phyloP scores from a whole-genome alignment of 78 protist species.

The Pigoraptor vietnamica region DNA sequence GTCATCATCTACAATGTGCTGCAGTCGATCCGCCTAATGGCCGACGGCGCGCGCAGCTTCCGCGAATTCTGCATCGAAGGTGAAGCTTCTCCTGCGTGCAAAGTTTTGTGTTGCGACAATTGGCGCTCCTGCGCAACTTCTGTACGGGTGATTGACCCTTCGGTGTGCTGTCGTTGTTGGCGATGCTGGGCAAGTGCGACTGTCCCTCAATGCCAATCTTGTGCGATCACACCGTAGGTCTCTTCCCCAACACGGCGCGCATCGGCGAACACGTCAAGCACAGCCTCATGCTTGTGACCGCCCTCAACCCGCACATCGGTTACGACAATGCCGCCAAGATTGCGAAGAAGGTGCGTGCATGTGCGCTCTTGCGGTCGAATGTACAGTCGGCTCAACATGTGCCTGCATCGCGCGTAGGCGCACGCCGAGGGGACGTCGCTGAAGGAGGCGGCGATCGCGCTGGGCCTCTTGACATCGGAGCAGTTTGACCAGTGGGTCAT shows the following conservation, averaged over 20 bases:
- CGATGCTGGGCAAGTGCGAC: too few species aligned
- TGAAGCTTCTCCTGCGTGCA: neutral
- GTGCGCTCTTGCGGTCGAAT: too few species aligned
- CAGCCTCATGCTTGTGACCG: constrained; percentile 93
- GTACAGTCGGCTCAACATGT: neutral
- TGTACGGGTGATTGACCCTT: too few species aligned
- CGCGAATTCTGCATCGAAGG: neutral
- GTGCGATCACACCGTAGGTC: constrained; percentile 59
- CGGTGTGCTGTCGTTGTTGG: too few species aligned
- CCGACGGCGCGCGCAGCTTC: neutral
- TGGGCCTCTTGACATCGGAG: constrained; percentile 63
- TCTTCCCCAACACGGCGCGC: constrained; percentile 64
- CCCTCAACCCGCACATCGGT: constrained; percentile 93
- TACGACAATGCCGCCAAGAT: constrained; percentile 82
- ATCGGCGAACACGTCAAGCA: constrained; percentile 44
- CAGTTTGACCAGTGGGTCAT: constrained; percentile 55
- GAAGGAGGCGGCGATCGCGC: constrained; percentile 69
- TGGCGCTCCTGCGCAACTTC: too few species aligned
- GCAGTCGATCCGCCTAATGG: constrained; percentile 34
- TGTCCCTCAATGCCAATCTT: constrained; percentile 32
- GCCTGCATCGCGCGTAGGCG: constrained; percentile 28
- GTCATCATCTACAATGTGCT: constrained; percentile 73
- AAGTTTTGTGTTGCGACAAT: too few species aligned
- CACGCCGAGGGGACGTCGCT: constrained; percentile 70
- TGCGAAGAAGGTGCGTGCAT: constrained; percentile 61